Conservation (phyloP, 148 eudicot species). For the Vaccinium myrtillus region DNA sequence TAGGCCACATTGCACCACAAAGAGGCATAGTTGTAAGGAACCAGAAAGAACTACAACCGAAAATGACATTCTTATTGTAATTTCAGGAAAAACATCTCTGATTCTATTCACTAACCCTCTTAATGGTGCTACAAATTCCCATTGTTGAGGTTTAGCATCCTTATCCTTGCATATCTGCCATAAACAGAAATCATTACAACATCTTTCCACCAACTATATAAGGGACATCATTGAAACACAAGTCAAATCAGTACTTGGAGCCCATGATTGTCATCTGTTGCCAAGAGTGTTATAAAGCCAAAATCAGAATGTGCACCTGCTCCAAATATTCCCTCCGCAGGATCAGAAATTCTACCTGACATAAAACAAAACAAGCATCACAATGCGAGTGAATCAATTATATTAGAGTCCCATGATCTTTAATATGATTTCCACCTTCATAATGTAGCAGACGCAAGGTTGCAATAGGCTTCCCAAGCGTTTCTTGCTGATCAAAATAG, state of each 20-base stretch:
- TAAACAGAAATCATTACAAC: conserved; percentile 11
- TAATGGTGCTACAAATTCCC: conserved; percentile 86
- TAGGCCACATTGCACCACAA: background rate
- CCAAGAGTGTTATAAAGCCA: conserved; percentile 87
- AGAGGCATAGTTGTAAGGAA: background rate
- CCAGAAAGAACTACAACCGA: background rate
- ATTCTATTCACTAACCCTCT: conserved; percentile 59
- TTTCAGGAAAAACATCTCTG: background rate
- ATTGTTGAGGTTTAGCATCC: conserved; percentile 78
- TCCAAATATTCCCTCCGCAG: conserved; percentile 75
- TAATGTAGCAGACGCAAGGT: conserved; percentile 72
- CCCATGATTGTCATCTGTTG: conserved; percentile 80
- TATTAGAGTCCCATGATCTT: background rate
- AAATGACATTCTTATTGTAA: background rate
- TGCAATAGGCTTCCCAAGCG: conserved; percentile 71
- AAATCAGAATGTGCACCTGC: conserved; percentile 97
- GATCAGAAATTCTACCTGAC: conserved; percentile 70
- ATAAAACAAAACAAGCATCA: conserved; percentile 16
- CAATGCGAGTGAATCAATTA: conserved; percentile 9
- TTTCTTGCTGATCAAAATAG: conserved; percentile 71
- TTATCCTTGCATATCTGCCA: conserved; percentile 87
- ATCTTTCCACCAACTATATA: conserved; percentile 1
- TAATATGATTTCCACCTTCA: conserved; percentile 49
- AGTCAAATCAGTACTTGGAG: conserved; percentile 68
- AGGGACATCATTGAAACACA: conserved; percentile 12